Base-by-base conservation (phyloP, 2,329 filamentous ascomycete species). In the Cryphonectria nitschkei region DNA sequence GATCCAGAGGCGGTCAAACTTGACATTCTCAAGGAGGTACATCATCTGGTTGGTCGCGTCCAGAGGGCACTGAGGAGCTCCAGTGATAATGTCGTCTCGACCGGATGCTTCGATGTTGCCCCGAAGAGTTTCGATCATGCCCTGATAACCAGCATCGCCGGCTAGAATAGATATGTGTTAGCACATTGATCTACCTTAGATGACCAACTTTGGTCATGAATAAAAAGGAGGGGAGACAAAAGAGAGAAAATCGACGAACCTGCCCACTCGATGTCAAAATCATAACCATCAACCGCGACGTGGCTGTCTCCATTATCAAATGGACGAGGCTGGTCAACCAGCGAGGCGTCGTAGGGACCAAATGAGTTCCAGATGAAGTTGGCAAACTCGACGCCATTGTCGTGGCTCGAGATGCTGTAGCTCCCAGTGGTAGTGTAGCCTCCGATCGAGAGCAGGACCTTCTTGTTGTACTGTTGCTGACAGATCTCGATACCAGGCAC, bases 381-480 rank as follows among this genome's bases (percentile, higher is more conserved):
- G 65, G 79, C 81, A 75, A 83, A 82, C 19, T 77, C 73, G 26
- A 72, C 63, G 46, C 79, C 81, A 7, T 78, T 75, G 26, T 73
- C 68, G 11, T 72, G 68, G 56, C 69, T 75, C 1, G 78, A 78
- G 56, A 83, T 67, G 19, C 77, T 76, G 74, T 83, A 83, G 77
- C 81, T 77, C 14, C 16, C 34, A 26, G 67, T 41, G 29, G 67
- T 34, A 8, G 70, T 71, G 64, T 73, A 86, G 56, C 90, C 89
- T 61, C 90, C 90, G 63, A 92, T 84, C 16, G 89, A 91, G 37
- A 92, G 82, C 58, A 91, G 79, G 67, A 92, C 85, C 73, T 89
- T 91, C 80, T 90, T 91, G 69, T 85, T 85, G 50, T 71, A 70
- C 69, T 85, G 79, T 5, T 77, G 73, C 77, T 91, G 88, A 78